Base-by-base conservation (phyloP, 306 rosid species). In the Macrotyloma uniflorum region DNA sequence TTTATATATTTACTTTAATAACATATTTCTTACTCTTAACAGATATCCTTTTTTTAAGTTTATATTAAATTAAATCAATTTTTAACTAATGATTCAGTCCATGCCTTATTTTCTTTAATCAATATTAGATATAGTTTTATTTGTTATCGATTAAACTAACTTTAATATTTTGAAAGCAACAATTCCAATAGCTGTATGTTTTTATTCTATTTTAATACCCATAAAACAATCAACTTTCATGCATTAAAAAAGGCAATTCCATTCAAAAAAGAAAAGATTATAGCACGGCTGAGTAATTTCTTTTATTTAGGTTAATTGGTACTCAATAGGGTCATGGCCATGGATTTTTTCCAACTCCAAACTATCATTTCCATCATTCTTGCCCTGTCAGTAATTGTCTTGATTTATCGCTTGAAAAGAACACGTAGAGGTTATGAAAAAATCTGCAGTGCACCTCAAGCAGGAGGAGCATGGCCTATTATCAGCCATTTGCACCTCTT, bases 401-500 rank as follows among this genome's bases (percentile, higher is more conserved):
- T 83, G 11, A 55, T 83, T 28, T 79, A 67, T 49, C 67, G 32
- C 47, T 15, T 79, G 9, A 83, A 67, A 55, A 83, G 45, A 67
- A 15, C 35, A 78, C 59, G 11, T 6, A 45, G 13, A 24, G 49
- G 26, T 16, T 4, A 40, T 51, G 8, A 35, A 64, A 66, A 50
- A 74, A 35, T 30, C 62, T 49, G 63, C 38, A 22, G 33, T 42
- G 84, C 82, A 18, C 84, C 87, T 50, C 79, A 80, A 80, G 87
- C 84, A 53, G 71, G 40, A n/a, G 75, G 87, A 12, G 66, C 82
- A 53, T 84, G 79, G 84, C 87, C 84, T 24, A 80, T 76, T 20
- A 70, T 84, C 63, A 84, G 82, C 15, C 84, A 84, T 55, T 40
- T 80, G 33, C 87, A 84, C 61, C 87, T 80, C 72, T 80, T 80